These are phyloP conservation scores for Kodamaea alishanica DNA, from an alignment of 1,139 yeast species.

Conservation along the genomic window DNA sequence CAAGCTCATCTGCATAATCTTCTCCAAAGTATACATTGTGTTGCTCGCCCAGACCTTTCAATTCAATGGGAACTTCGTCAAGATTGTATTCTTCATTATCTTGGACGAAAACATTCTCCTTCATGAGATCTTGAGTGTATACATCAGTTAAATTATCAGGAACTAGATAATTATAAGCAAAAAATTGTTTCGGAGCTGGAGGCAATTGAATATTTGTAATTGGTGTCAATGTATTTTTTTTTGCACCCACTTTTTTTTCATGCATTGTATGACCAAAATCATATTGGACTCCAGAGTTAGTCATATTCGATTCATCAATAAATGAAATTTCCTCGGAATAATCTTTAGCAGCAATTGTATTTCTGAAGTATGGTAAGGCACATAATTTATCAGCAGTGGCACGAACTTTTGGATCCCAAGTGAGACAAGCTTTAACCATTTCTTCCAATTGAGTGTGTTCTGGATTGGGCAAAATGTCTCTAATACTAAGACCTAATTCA, in stretches of 20 bases:
- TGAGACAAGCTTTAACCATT: constrained; percentile 53
- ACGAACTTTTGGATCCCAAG: constrained; percentile 63
- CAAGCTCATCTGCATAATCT: neutral
- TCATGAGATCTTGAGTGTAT: constrained; percentile 24
- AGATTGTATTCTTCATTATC: neutral
- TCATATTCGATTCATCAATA: neutral
- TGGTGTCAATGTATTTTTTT: neutral
- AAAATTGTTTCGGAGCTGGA: neutral
- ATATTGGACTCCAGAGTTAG: neutral
- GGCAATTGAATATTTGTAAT: neutral
- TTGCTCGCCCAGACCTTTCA: neutral
- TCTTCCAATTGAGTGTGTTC: constrained; percentile 35
- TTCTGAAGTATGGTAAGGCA: constrained; percentile 50
- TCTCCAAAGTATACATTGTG: neutral
- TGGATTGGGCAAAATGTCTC: constrained; percentile 25
- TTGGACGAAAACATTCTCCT: constrained; percentile 2
- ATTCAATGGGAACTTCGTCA: constrained; percentile 2
- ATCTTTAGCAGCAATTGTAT: constrained; percentile 22
- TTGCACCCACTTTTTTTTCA: neutral
- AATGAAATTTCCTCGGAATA: constrained; percentile 12
- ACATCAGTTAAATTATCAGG: constrained; percentile 27
- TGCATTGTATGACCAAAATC: neutral
- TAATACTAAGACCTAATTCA: constrained; percentile 25
- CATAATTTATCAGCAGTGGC: constrained; percentile 45
- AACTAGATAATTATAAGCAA: neutral